phyloP scores from a whole-genome alignment of 2,329 filamentous ascomycete genomes.

The Cyclaneusma minus region DNA sequence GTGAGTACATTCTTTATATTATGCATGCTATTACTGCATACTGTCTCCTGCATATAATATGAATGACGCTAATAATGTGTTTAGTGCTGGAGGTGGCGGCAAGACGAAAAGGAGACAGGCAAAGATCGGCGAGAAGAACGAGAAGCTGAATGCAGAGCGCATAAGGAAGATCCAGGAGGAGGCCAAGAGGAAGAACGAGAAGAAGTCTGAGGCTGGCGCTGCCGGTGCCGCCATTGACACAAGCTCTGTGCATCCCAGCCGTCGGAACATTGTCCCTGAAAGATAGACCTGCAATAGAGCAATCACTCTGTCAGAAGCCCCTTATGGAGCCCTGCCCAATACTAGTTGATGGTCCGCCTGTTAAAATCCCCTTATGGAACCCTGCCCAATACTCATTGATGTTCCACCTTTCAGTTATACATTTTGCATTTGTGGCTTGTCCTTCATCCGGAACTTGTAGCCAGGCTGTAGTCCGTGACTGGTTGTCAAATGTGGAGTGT shows the following conservation, averaged over 20 bases:
- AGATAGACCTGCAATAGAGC: no score
- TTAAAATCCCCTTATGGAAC: no score
- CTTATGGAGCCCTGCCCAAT: no score
- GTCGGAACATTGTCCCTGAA: not conserved
- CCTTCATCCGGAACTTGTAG: no score
- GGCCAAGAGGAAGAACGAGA: slow-evolving; percentile 15
- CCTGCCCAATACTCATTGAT: no score
- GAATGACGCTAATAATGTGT: slow-evolving; percentile 6
- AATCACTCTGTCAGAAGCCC: no score
- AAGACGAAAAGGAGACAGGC: slow-evolving; percentile 57
- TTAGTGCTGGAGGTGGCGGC: slow-evolving; percentile 68
- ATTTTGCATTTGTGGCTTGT: no score
- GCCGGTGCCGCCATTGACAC: not conserved
- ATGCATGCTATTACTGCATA: slow-evolving; percentile 1
- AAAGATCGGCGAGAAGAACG: slow-evolving; percentile 76
- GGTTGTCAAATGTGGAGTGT: no score
- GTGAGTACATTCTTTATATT: slow-evolving; percentile 30
- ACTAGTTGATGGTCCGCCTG: no score
- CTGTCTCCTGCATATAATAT: slow-evolving; percentile 3
- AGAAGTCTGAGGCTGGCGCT: slow-evolving; percentile 12
- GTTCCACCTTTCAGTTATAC: no score
- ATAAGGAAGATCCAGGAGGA: slow-evolving; percentile 18
- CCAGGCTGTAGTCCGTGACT: no score
- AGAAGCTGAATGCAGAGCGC: slow-evolving; percentile 60
- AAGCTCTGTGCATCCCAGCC: not conserved